These are phyloP conservation scores for Sphaerulina populicola DNA, from an alignment of 2,329 filamentous ascomycete genomes.

Conservation along the genomic window DNA sequence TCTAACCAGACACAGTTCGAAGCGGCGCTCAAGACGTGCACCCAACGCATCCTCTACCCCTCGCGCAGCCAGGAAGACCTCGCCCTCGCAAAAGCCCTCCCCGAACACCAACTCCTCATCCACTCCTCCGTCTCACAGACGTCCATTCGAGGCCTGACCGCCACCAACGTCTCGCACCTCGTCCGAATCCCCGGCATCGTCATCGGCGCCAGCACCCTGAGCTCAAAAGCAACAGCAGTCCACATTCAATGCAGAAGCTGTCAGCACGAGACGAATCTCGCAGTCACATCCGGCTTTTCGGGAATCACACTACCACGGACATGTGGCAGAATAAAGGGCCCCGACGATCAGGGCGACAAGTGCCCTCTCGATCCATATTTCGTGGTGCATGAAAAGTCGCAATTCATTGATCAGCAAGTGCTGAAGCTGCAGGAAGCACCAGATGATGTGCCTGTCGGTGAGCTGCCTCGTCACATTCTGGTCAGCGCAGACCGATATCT, in stretches of 20 bases:
- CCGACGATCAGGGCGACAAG: conserved; percentile 56
- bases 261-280: conserved; percentile 59
- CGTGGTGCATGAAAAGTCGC: conserved; percentile 85
- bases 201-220: conserved; percentile 92
- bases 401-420: conserved; percentile 95
- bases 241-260: conserved; percentile 85
- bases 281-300: conserved; percentile 75
- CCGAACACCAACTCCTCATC: conserved; percentile 87
- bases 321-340: conserved; percentile 52
- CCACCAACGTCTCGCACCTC: conserved; percentile 84
- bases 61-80: conserved; percentile 58
- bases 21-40: conserved; percentile 78
- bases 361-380: conserved; percentile 95
- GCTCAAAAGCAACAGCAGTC: conserved; percentile 83
- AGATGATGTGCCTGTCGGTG: conserved; percentile 93
- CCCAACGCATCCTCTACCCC: conserved; percentile 86
- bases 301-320: conserved; percentile 74
- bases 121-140: conserved; percentile 86
- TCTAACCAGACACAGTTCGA: conserved; percentile 61
- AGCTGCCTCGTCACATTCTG: conserved; percentile 86
- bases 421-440: conserved; percentile 96
- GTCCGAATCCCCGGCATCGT: conserved; percentile 95
- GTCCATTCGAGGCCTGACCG: conserved; percentile 88
- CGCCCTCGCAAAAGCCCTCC: conserved; percentile 36
- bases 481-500: conserved; percentile 95